Evolutionary conservation across 2,329 filamentous ascomycete genomes (phyloP).

Genomic region (Alternaria sp.): DNA sequence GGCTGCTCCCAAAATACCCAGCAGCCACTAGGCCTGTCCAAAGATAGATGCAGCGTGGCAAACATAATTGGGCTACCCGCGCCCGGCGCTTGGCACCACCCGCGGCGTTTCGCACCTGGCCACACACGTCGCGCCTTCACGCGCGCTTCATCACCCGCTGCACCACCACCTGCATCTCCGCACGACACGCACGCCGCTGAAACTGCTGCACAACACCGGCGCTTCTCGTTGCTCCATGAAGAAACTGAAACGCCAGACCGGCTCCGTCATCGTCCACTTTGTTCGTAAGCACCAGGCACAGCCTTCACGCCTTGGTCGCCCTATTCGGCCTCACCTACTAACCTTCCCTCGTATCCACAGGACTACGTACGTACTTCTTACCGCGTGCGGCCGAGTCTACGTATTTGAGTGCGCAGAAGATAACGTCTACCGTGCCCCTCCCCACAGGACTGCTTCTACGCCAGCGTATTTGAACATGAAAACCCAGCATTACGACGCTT

Average conservation of each 20-base stretch:
- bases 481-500: constrained; percentile 73
- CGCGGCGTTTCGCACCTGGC: not conserved
- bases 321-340: constrained; percentile 24
- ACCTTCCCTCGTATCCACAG: constrained; percentile 31
- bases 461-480: constrained; percentile 84
- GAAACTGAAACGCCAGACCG: constrained; percentile 35
- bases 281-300: constrained; percentile 54
- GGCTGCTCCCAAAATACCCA: constrained; percentile 15
- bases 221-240: constrained; percentile 9
- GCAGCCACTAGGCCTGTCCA: constrained; percentile 3
- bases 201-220: not conserved
- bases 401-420: constrained; percentile 2
- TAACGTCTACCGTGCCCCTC: constrained; percentile 1
- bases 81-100: not conserved
- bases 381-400: constrained; percentile 10
- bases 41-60: constrained; percentile 16
- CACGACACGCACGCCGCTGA: constrained; percentile 2
- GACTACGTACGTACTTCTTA: constrained; percentile 40
- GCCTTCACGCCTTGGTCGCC: constrained; percentile 21
- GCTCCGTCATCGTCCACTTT: constrained; percentile 79
- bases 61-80: not conserved
- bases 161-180: not conserved
- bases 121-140: constrained; percentile 5
- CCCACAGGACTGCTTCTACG: constrained; percentile 85
- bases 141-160: constrained; percentile 5